Evolutionary conservation across 73 alveolate genomes (phyloP).

Genomic region (Tetrahymena elliotti): DNA sequence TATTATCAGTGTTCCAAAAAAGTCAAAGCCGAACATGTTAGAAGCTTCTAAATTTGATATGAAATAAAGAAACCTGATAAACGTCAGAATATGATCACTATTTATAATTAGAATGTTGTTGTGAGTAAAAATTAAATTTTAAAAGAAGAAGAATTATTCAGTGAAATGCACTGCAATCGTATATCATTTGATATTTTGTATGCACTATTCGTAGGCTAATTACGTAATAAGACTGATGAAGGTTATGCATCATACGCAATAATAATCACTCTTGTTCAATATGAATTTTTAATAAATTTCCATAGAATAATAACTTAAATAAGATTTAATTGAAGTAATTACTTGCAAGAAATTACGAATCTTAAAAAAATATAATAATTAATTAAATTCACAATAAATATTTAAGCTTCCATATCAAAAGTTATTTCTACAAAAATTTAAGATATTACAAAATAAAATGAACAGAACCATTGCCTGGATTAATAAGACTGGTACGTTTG

Average conservation of each 20-base stretch:
- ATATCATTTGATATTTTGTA: background rate
- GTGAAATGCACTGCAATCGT: background rate
- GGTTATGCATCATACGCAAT: background rate
- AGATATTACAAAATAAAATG: background rate
- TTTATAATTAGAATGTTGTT: background rate
- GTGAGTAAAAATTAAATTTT: background rate
- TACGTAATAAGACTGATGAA: background rate
- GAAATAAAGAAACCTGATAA: background rate
- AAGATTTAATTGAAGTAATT: background rate
- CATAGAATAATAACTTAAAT: background rate
- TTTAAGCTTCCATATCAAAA: background rate
- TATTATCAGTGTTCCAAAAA: background rate
- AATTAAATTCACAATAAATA: background rate
- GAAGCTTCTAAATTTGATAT: background rate
- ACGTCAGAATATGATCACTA: background rate
- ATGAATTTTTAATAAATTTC: background rate
- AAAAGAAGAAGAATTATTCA: background rate
- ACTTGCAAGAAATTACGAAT: background rate
- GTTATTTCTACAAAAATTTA: background rate
- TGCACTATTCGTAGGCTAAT: background rate
- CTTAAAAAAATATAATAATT: background rate
- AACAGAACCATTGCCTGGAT: constrained; percentile 38
- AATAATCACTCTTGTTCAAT: background rate
- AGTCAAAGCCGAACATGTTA: background rate
- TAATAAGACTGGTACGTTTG: constrained; percentile 14